Evolutionary conservation across 2,329 filamentous ascomycete species (phyloP), one percentile per base, ranked within the genome.

Genomic region (Hypoxylon sp.): DNA sequence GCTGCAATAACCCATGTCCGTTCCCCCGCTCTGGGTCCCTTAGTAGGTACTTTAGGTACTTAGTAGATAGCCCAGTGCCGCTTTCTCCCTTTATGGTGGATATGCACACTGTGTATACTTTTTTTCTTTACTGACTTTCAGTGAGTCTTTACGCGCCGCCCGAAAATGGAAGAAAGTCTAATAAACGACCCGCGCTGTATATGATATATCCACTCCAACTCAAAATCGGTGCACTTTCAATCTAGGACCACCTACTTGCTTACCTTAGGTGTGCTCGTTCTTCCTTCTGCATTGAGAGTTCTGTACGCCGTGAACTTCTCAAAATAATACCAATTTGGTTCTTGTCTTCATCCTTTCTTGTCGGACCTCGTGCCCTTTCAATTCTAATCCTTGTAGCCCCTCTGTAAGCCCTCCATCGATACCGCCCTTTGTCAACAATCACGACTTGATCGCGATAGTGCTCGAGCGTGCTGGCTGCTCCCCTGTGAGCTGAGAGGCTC

Each of bases 401-500:
- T 62, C 72, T 50, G 46, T 63, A 66, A 69, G 60, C 62, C 65
- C 2, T 50, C 60, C 53, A 19, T 63, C 57, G 46, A 58, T 68
- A 65, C 53, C 68, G 45, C 62, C 63, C 67, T 72, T 68, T 72
- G 61, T 72, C 63, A 57, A 66, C 63, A 60, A 56, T 59, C 60
- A 43, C 59, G 63, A 65, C 65, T 63, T 28, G 49, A 68, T 67
- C 55, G 60, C 61, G 49, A 67, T 66, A 67, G 63, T 55, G 57
- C 67, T 71, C 72, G 67, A 71, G 63, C 49, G 63, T 63, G 28
- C 30, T 70, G 65, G 55, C 52, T 59, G 67, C 63, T 65, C 69
- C 59, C 48, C 61, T 61, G 55, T 65, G 70, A 67, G 65, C 67
- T 67, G 59, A 67, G 71, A 71, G 68, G 63, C 72, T 74, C 62